Percentiles rank a stretch among this genome's conserved stretches.
Evolutionary conservation across 176 grass and related monocot species (phyloP).

Genomic region (Olyra latifolia): DNA sequence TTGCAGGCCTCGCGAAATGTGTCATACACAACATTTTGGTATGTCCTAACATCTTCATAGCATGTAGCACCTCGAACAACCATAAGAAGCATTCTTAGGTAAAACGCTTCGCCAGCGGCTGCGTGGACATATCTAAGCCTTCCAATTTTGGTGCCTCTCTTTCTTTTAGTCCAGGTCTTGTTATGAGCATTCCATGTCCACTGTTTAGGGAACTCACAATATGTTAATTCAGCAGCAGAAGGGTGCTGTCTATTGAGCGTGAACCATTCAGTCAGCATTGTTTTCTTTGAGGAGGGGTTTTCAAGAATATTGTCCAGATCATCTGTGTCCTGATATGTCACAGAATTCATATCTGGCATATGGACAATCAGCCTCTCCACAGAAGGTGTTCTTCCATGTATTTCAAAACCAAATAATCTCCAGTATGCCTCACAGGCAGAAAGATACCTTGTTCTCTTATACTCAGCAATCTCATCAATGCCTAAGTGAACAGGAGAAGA

Average conservation of each 20-base stretch:
- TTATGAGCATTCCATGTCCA: too few species aligned
- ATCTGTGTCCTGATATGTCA: neutral
- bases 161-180: fast-evolving
- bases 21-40: fast-evolving
- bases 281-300: fast-evolving
- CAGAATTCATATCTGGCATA: neutral
- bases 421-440: neutral
- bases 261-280: neutral
- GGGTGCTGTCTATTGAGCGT: neutral
- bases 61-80: neutral
- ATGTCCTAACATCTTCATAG: neutral
- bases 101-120: too few species aligned
- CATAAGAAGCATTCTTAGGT: neutral
- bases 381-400: neutral
- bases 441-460: neutral
- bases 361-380: neutral
- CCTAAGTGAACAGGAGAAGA: neutral
- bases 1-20: too few species aligned
- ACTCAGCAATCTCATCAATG: neutral
- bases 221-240: too few species aligned
- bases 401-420: neutral
- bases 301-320: neutral
- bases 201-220: too few species aligned
- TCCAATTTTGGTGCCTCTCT: too few species aligned
- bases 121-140: too few species aligned